Conservation (phyloP, 768 basidiomycete genomes). For the Podaxis rugospora region DNA sequence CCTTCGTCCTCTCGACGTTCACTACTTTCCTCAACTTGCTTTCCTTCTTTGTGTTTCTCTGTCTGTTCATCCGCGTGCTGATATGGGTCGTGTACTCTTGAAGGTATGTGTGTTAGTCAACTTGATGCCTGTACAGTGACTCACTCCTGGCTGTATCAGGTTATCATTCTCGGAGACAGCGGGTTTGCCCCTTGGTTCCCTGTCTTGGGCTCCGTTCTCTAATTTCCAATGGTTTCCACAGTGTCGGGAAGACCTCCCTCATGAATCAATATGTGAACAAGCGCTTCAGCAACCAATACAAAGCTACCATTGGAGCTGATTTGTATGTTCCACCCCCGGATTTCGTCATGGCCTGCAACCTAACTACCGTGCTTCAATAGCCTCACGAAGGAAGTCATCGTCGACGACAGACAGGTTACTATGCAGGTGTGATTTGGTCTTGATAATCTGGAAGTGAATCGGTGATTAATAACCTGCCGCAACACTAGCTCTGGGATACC, state of each 20-base stretch:
- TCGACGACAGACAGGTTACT: slow-evolving; percentile 95
- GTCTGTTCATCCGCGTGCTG: slow-evolving; percentile 17
- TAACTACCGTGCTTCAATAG: slow-evolving; percentile 33
- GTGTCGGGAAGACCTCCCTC: slow-evolving; percentile 98
- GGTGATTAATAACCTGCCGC: neutral
- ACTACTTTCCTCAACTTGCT: slow-evolving; percentile 11
- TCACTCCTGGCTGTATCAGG: slow-evolving; percentile 41
- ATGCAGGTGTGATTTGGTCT: slow-evolving; percentile 72
- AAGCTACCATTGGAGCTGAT: slow-evolving; percentile 97
- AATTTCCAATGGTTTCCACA: slow-evolving; percentile 24
- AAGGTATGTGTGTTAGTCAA: slow-evolving; percentile 47
- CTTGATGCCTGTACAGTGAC: neutral
- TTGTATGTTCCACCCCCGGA: slow-evolving; percentile 55
- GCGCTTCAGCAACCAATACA: slow-evolving; percentile 99
- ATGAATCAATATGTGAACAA: slow-evolving; percentile 99
- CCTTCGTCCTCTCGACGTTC: slow-evolving; percentile 13
- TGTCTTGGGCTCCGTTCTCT: slow-evolving; percentile 11
- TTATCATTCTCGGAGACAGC: slow-evolving; percentile 98
- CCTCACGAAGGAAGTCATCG: slow-evolving; percentile 97
- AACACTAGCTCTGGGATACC: slow-evolving; percentile 89
- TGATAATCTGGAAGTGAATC: neutral
- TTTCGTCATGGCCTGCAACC: slow-evolving; percentile 17
- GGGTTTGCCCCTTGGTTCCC: slow-evolving; percentile 50
- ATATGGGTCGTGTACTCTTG: slow-evolving; percentile 82
- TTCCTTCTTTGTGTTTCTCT: slow-evolving; percentile 17